These are phyloP conservation scores for Erysimum pusillum DNA, from an alignment of 441 rosid genomes.

Conservation along the genomic window DNA sequence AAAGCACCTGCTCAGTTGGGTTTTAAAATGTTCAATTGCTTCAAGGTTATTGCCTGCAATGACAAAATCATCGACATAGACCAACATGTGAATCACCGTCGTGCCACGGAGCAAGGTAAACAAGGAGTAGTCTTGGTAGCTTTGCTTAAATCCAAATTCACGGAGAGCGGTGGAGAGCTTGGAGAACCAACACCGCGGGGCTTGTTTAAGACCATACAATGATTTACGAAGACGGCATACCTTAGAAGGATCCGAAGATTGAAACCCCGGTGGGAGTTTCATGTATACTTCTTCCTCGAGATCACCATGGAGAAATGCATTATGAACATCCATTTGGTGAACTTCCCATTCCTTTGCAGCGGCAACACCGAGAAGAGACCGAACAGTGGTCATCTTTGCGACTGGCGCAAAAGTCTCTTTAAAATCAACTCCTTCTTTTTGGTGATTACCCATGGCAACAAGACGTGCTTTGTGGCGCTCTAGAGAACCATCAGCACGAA, in stretches of 20 bases:
- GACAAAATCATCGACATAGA: too few relatives aligned
- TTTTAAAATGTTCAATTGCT: too few relatives aligned
- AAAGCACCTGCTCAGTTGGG: too few relatives aligned
- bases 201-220: background rate
- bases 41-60: too few relatives aligned
- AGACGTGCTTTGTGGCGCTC: background rate
- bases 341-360: background rate
- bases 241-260: fast-evolving
- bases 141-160: too few relatives aligned
- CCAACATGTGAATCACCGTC: too few relatives aligned
- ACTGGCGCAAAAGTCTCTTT: background rate
- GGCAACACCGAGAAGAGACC: background rate
- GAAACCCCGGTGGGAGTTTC: background rate
- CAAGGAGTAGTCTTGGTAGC: too few relatives aligned
- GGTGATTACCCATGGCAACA: background rate
- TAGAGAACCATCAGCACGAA: background rate
- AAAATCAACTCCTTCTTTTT: background rate
- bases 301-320: background rate
- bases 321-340: background rate
- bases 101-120: too few relatives aligned
- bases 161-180: background rate
- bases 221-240: fast-evolving
- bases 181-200: background rate
- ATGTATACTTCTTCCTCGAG: background rate
- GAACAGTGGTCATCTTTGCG: background rate